Evolutionary conservation across 2,329 filamentous ascomycete species (phyloP).

Genomic region (Neofusicoccum laricinum): DNA sequence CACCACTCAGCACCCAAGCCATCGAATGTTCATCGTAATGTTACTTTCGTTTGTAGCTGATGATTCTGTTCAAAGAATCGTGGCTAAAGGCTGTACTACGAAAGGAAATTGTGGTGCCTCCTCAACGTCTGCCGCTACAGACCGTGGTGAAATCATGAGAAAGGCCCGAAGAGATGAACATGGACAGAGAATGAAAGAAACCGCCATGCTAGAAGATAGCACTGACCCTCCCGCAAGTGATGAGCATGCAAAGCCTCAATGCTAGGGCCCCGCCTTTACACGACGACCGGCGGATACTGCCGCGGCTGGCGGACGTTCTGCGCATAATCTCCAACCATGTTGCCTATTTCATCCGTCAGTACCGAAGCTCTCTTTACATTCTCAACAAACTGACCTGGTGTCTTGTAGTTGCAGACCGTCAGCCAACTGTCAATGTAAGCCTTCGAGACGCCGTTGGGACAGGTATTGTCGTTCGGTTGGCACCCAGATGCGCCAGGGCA

Average conservation of each 20-base stretch:
- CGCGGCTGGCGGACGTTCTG: not conserved
- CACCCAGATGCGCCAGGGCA: not conserved
- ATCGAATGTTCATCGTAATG: not conserved
- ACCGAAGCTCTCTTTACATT: not conserved
- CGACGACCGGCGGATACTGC: not conserved
- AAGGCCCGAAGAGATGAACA: not conserved
- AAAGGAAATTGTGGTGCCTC: not conserved
- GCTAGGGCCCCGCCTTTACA: not conserved
- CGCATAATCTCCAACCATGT: not conserved
- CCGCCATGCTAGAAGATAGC: not conserved
- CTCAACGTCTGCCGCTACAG: not conserved
- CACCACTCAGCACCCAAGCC: not conserved
- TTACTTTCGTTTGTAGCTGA: not conserved
- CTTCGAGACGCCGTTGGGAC: not conserved
- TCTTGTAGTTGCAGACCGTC: conserved; percentile 1
- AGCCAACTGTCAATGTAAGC: not conserved
- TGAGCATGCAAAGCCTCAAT: not conserved
- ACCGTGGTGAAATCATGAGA: not conserved
- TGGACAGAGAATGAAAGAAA: not conserved
- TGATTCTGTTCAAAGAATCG: not conserved
- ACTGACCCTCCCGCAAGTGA: not conserved
- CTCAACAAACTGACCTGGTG: not conserved
- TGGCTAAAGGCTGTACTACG: not conserved
- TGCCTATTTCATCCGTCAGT: not conserved
- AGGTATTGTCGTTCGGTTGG: not conserved